Evolutionary conservation across 1,139 yeast species (phyloP).

Genomic region (Kurtzmaniella quercitrusa): DNA sequence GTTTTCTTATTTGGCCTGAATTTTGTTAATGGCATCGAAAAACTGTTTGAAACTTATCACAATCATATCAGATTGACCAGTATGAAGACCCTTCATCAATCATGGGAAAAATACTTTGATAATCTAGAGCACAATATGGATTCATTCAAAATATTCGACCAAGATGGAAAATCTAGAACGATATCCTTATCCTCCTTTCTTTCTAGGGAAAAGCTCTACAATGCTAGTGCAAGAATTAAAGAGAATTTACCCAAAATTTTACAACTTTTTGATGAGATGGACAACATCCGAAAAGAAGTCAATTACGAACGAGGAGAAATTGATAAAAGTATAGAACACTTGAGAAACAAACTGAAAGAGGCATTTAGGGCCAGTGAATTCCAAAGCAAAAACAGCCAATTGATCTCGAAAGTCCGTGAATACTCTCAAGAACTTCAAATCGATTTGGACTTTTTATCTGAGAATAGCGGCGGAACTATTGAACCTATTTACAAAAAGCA

Average conservation of each 20-base stretch:
- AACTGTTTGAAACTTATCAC: constrained; percentile 45
- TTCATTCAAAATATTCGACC: constrained; percentile 16
- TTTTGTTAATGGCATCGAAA: constrained; percentile 49
- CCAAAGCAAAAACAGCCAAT: constrained; percentile 1
- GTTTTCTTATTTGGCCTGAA: constrained; percentile 56
- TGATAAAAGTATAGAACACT: constrained; percentile 30
- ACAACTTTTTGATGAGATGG: constrained; percentile 39
- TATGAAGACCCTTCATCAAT: constrained; percentile 40
- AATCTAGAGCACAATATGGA: constrained; percentile 35
- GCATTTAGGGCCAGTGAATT: constrained; percentile 21
- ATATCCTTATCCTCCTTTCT: constrained; percentile 23
- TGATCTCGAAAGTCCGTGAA: background rate
- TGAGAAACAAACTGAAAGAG: constrained; percentile 32
- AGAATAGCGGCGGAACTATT: constrained; percentile 10
- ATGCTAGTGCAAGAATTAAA: constrained; percentile 21
- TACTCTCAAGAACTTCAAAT: constrained; percentile 8
- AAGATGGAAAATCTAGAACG: constrained; percentile 9
- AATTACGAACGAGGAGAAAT: constrained; percentile 25
- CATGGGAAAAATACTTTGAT: constrained; percentile 47
- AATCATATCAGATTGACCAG: constrained; percentile 45
- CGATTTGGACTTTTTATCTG: constrained; percentile 16
- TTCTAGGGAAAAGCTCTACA: constrained; percentile 20
- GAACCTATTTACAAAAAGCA: constrained; percentile 16
- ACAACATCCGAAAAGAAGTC: constrained; percentile 21
- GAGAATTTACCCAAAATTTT: constrained; percentile 28